These are phyloP conservation scores for Eucalyptus sp. DNA, from an alignment of 345 rosid genomes.

Conservation along the genomic window DNA sequence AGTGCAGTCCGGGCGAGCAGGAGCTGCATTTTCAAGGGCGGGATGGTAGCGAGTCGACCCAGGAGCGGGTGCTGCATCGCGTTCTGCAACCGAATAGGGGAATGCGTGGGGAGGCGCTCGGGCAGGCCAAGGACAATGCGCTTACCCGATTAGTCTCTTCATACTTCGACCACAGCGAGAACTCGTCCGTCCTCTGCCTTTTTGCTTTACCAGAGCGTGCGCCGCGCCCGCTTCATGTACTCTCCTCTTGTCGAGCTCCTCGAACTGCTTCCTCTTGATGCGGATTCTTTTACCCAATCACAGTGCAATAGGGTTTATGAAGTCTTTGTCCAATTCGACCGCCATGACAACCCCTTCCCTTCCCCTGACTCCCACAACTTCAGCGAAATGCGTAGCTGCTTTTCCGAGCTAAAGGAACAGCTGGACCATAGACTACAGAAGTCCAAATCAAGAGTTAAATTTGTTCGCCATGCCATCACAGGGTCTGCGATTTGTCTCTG, in stretches of 20 bases:
- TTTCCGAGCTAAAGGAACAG: conserved; percentile 43
- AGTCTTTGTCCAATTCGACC: conserved; percentile 34
- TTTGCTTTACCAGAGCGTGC: conserved; percentile 30
- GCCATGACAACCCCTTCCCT: conserved; percentile 59
- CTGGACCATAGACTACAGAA: conserved; percentile 35
- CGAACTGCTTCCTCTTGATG: conserved; percentile 29
- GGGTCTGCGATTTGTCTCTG: conserved; percentile 42
- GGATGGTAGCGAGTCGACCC: neutral
- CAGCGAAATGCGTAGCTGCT: conserved; percentile 37
- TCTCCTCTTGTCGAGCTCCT: conserved; percentile 48
- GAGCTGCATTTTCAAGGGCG: neutral
- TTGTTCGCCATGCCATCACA: conserved; percentile 27
- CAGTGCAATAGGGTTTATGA: conserved; percentile 37
- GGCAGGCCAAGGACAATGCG: conserved; percentile 14
- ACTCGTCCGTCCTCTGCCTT: conserved; percentile 41
- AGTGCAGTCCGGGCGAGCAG: neutral
- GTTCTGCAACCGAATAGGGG: conserved; percentile 45
- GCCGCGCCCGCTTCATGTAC: conserved; percentile 38
- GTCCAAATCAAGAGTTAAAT: conserved; percentile 41
- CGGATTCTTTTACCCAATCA: conserved; percentile 16
- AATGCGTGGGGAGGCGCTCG: conserved; percentile 43
- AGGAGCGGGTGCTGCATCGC: conserved; percentile 16
- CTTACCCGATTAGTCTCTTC: conserved; percentile 42
- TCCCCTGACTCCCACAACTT: conserved; percentile 33
- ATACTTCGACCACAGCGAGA: conserved; percentile 58